Evolutionary conservation across 768 basidiomycete genomes (phyloP), one percentile per base, ranked within the genome.

Genomic region (Sistotremastrum niveocremeum): DNA sequence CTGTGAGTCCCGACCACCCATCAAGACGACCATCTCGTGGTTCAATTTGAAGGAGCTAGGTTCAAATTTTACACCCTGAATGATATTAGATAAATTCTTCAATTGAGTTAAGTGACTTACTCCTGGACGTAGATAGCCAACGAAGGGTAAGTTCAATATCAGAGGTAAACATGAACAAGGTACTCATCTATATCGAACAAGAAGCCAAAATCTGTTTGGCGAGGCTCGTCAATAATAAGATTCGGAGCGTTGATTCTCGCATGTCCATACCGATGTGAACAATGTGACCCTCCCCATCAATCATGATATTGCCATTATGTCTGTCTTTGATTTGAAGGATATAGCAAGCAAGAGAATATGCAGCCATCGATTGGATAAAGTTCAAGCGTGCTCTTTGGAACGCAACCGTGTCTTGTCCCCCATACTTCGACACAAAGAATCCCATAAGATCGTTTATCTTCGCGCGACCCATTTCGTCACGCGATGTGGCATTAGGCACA

Each of bases 261-360:
- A 20, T 37, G 45, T 11, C 59, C 81, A 38, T 48, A 90, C 91
- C 94, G 54, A 99, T 77, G 60, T 99, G 95, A 4, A 97, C 76
- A 48, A 99, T 94, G 59, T 97, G 93, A 0, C 95, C 95, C 49
- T 93, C 87, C 2, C 84, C 90, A 59, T 98, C 95, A 49, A 99
- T 93, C 94, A 99, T 97, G 59, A 99, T 98, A 60, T 99, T 99
- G 31, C 95, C 95, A 57, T 99, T 99, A 62, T 99, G 95, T 36
- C 95, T 68, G 59, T 99, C 95, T 66, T 99, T 99, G 67, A 99
- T 93, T 62, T 99, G 95, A 39, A 98, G 65, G 53, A 99, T 90
- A 61, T 95, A 98, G 61, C 94, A 98, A 6, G 91, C 89, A 29
- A 98, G 83, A 33, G 94, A 98, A 62, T 99, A 99, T 7, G 91